Percentiles rank a stretch among this genome's conserved stretches.
These are phyloP conservation scores for Pyrenopolyporus hunteri DNA, from an alignment of 495 filamentous ascomycete genomes.

Conservation along the genomic window DNA sequence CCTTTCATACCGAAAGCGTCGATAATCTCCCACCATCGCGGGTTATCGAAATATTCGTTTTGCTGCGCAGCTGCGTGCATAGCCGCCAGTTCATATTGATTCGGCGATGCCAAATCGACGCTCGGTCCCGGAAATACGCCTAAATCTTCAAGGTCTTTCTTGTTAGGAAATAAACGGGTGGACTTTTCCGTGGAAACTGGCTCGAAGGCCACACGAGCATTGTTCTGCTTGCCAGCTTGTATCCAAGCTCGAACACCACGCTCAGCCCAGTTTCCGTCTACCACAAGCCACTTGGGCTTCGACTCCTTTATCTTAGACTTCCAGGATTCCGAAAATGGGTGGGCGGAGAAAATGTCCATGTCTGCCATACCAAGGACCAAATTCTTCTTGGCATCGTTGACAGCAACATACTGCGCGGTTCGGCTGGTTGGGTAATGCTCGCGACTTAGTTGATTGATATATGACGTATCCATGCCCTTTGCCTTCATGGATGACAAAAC, in stretches of 20 bases:
- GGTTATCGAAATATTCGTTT: conserved; percentile 67
- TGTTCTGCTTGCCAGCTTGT: conserved; percentile 55
- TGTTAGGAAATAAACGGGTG: conserved; percentile 64
- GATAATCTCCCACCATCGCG: conserved; percentile 79
- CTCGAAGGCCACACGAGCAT: conserved; percentile 76
- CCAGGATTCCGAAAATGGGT: conserved; percentile 61
- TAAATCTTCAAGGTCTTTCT: conserved; percentile 41
- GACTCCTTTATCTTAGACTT: conserved; percentile 59
- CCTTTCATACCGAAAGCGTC: conserved; percentile 73
- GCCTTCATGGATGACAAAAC: conserved; percentile 65
- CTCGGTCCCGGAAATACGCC: conserved; percentile 64
- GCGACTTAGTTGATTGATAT: conserved; percentile 62
- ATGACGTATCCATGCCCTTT: conserved; percentile 67
- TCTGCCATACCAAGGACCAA: conserved; percentile 91
- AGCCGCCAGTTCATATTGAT: conserved; percentile 76
- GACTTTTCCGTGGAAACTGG: conserved; percentile 88
- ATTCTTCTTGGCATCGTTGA: conserved; percentile 84
- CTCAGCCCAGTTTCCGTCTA: conserved; percentile 83
- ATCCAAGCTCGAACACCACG: conserved; percentile 67
- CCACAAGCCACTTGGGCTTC: conserved; percentile 73
- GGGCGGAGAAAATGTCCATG: conserved; percentile 79
- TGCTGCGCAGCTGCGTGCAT: conserved; percentile 72
- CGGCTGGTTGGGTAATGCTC: conserved; percentile 56
- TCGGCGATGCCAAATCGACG: conserved; percentile 79
- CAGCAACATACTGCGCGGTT: conserved; percentile 88